Evolutionary conservation across 1,284 basidiomycete genomes (phyloP).

Genomic region (Cystobasidium pallidum): DNA sequence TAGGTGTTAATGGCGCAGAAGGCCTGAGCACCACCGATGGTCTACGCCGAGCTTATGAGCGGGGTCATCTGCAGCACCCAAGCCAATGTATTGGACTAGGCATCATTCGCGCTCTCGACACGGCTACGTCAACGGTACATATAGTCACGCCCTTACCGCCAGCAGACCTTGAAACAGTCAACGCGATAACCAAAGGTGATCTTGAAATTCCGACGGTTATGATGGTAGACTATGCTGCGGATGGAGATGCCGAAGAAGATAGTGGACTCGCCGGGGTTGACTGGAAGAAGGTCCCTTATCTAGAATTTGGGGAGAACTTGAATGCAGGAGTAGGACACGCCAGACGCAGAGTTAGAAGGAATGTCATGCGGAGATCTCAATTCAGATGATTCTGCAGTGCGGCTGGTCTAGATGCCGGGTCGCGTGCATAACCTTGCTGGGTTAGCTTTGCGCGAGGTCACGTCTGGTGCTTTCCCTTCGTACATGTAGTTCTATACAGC

Average conservation of each 20-base stretch:
- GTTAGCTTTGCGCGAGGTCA: too few relatives aligned
- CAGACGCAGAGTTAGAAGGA: slow-evolving; percentile 74
- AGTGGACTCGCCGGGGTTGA: slow-evolving; percentile 62
- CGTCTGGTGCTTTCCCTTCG: too few relatives aligned
- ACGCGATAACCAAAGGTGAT: slow-evolving; percentile 77
- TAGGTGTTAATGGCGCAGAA: neutral
- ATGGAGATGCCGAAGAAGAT: slow-evolving; percentile 50
- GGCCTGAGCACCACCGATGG: neutral
- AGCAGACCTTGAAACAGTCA: slow-evolving; percentile 57
- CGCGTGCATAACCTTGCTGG: too few relatives aligned
- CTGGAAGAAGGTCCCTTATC: slow-evolving; percentile 71
- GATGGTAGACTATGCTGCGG: slow-evolving; percentile 71
- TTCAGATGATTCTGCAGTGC: too few relatives aligned
- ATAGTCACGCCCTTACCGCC: slow-evolving; percentile 73
- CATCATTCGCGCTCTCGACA: slow-evolving; percentile 65
- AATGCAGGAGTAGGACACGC: slow-evolving; percentile 65
- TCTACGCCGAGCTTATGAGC: slow-evolving; percentile 1
- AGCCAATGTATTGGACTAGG: slow-evolving; percentile 67
- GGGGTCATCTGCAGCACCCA: neutral
- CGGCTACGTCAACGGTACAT: slow-evolving; percentile 61
- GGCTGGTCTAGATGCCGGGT: too few relatives aligned
- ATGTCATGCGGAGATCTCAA: slow-evolving; percentile 76
- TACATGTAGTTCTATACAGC: neutral
- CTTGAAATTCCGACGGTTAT: slow-evolving; percentile 85
- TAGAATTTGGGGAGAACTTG: slow-evolving; percentile 70